Evolutionary conservation across 805 yeast genomes (phyloP), one percentile per base, ranked within the genome.

Genomic region (Candida khao-thaluensis): DNA sequence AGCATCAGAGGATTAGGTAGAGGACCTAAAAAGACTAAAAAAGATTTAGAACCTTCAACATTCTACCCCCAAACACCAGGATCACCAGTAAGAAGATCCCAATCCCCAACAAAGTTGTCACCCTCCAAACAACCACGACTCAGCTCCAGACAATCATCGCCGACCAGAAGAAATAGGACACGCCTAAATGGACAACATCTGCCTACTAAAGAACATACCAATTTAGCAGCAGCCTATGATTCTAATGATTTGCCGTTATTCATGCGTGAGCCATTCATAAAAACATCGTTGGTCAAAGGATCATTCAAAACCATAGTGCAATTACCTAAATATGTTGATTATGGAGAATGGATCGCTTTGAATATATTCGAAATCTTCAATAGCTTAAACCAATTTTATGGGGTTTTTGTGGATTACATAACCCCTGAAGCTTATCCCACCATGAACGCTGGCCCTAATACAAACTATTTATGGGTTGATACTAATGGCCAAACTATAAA

Each of bases 251-350:
- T 57, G 25, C 88, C 89, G 4, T 65, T 93, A 40, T 93, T 90
- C 55, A 59, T 93, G 49, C 82, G 93, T 55, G 96, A 90, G 51
- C 98, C 97, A 10, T 93, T 85, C 59, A 93, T 90, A 4, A 82
- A 90, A 45, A 87, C 97, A 0, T 95, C 98, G 0, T 68, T 93
- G 24, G 99, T 95, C 14, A 93, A 91, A 57, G 99, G 99, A 12
- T 85, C 96, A 0, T 93, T 89, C 68, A 89, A 86, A 55, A 90
- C 99, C 1, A 93, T 93, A 48, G 97, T 93, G 1, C 95, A 87
- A 56, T 69, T 88, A 16, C 99, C 99, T 14, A 88, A 87, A 56
- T 91, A 91, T 56, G 97, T 95, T 9, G 98, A 93, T 54, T 74
- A 79, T 43, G 86, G 89, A 40, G 99, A 93, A 60, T 93, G 99